Percentiles rank a stretch among this genome's conserved stretches.
These are phyloP conservation scores for Candida yuanshanica DNA, from an alignment of 805 yeast genomes.

Conservation along the genomic window DNA sequence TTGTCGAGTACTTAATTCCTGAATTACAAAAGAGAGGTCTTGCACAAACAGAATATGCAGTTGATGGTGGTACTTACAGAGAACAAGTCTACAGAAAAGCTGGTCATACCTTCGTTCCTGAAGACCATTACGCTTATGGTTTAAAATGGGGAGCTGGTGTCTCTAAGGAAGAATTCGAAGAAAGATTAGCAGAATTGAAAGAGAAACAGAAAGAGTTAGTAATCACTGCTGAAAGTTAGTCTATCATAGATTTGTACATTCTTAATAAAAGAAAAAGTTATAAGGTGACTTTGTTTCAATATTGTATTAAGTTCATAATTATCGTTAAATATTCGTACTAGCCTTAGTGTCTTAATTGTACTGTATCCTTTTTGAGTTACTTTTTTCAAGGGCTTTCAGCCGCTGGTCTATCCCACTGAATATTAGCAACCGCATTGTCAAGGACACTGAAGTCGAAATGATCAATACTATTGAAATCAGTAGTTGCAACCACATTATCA, in stretches of 20 bases:
- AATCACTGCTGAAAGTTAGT: conserved; percentile 5
- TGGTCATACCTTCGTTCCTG: conserved; percentile 9
- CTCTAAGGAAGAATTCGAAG: conserved; percentile 8
- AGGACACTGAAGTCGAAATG: conserved; percentile 13
- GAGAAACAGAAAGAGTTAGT: conserved; percentile 1
- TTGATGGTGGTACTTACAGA: conserved; percentile 9
- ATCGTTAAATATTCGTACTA: neutral
- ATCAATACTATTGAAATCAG: conserved; percentile 15
- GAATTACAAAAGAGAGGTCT: conserved; percentile 29
- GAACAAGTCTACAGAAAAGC: conserved; percentile 8
- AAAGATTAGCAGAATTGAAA: conserved; percentile 3
- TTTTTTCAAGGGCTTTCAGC: too few relatives aligned
- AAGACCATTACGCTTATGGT: conserved; percentile 8
- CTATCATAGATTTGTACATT: neutral
- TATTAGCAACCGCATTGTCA: conserved; percentile 1
- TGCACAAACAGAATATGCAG: conserved; percentile 24
- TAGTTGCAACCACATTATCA: conserved; percentile 8
- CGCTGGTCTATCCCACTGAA: conserved; percentile 2
- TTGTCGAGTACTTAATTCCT: conserved; percentile 31
- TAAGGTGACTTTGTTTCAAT: neutral
- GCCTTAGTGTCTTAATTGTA: neutral
- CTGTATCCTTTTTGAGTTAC: neutral
- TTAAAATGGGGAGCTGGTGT: conserved; percentile 10
- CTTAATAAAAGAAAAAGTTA: neutral
- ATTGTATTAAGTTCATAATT: too few relatives aligned